These are phyloP conservation scores for Juglanconis sp. DNA, from an alignment of 2,329 filamentous ascomycete genomes.

Conservation along the genomic window DNA sequence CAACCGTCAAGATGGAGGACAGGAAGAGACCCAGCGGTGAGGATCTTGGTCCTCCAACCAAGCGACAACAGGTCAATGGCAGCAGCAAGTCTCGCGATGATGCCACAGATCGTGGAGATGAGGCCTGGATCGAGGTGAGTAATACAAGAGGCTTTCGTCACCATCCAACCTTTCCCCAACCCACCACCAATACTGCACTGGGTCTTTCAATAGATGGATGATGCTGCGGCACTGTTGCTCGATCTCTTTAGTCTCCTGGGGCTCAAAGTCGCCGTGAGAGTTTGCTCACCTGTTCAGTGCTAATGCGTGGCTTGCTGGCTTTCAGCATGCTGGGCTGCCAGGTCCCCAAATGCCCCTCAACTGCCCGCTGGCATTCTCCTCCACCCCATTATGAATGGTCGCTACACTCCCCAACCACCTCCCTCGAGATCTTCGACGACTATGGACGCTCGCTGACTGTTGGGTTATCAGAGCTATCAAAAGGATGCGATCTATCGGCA, in stretches of 20 bases:
- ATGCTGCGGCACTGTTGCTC: neutral
- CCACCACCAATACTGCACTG: constrained; percentile 1
- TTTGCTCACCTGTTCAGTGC: constrained; percentile 32
- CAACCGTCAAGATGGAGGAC: constrained; percentile 96
- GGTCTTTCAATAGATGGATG: neutral
- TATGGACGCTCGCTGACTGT: constrained; percentile 35
- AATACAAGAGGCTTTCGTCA: constrained; percentile 30
- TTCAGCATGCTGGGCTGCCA: constrained; percentile 38
- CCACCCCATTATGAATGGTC: constrained; percentile 17
- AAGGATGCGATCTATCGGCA: constrained; percentile 97
- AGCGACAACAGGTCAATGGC: constrained; percentile 89
- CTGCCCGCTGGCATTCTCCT: constrained; percentile 15
- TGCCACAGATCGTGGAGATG: constrained; percentile 42
- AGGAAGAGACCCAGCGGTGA: constrained; percentile 90
- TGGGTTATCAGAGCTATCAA: constrained; percentile 68
- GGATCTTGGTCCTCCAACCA: constrained; percentile 83
- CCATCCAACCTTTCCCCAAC: neutral
- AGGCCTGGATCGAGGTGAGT: constrained; percentile 66
- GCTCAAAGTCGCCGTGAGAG: constrained; percentile 22
- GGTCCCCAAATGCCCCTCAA: constrained; percentile 21
- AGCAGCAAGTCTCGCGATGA: constrained; percentile 55
- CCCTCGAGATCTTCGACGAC: constrained; percentile 22
- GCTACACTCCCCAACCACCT: constrained; percentile 23
- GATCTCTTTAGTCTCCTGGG: constrained; percentile 17
- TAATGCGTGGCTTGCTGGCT: constrained; percentile 43